Percentiles rank a stretch among this genome's conserved stretches.
Conservation (phyloP, 108 stramenopile genomes). For the Pelagomonas calceolata region DNA sequence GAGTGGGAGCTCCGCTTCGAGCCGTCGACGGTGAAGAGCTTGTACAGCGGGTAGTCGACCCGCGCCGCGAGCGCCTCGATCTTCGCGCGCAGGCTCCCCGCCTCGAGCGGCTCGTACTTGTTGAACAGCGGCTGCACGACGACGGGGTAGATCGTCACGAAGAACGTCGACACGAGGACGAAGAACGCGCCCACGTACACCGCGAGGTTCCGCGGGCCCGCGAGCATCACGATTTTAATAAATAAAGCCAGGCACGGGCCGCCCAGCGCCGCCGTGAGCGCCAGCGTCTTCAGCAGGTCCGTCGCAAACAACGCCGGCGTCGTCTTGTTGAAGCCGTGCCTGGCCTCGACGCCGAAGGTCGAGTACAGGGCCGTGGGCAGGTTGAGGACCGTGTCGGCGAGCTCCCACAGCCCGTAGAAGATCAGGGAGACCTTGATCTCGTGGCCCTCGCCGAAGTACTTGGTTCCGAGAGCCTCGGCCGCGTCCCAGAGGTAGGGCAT, state of each 20-base stretch:
- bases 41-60: constrained; percentile 87
- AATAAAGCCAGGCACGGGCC: constrained; percentile 71
- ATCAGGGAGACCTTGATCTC: constrained; percentile 72
- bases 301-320: constrained; percentile 70
- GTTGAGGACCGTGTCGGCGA: constrained; percentile 60
- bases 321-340: constrained; percentile 96
- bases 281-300: constrained; percentile 79
- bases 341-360: constrained; percentile 83
- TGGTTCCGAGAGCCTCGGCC: constrained; percentile 41
- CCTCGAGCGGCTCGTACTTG: constrained; percentile 84
- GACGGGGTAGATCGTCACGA: constrained; percentile 86
- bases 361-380: constrained; percentile 75
- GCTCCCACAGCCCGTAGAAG: constrained; percentile 55
- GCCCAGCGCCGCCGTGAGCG: constrained; percentile 65
- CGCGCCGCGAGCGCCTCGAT: constrained; percentile 79
- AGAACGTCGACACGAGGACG: constrained; percentile 67
- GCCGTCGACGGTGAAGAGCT: constrained; percentile 95
- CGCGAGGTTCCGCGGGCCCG: constrained; percentile 72
- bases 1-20: constrained; percentile 87
- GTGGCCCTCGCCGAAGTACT: constrained; percentile 41
- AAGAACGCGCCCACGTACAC: constrained; percentile 88
- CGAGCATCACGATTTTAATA: constrained; percentile 66
- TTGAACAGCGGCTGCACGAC: constrained; percentile 97
- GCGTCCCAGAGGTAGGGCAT: constrained; percentile 68
- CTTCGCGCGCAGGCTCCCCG: constrained; percentile 63